A percentile compares a stretch with the other conserved stretches of the same genome.
phyloP scores from a whole-genome alignment of 768 basidiomycete genomes.

The Termitomyces sp. region DNA sequence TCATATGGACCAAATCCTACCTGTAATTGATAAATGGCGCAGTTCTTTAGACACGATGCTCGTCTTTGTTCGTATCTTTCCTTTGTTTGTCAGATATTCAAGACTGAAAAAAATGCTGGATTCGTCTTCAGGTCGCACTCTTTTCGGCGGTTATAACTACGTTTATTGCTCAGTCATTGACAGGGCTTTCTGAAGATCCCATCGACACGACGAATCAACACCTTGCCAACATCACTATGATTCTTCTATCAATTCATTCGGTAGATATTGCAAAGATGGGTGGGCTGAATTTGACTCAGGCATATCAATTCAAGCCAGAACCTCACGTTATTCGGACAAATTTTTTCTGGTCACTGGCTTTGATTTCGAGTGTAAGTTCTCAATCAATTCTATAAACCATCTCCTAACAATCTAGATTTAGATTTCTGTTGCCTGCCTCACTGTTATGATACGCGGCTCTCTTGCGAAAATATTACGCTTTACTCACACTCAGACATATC shows the following conservation, averaged over 20 bases:
- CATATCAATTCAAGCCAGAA: slow-evolving; percentile 3
- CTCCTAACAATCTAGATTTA: not conserved
- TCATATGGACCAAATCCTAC: slow-evolving; percentile 7
- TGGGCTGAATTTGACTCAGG: not conserved
- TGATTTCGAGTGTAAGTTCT: slow-evolving; percentile 12
- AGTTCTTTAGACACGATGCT: slow-evolving; percentile 11
- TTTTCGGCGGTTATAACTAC: slow-evolving; percentile 15
- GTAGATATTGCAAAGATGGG: not conserved
- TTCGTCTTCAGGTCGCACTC: slow-evolving; percentile 8
- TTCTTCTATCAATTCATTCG: not conserved
- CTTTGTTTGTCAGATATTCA: not conserved
- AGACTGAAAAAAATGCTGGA: not conserved
- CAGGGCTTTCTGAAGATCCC: slow-evolving; percentile 3
- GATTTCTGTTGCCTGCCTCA: slow-evolving; percentile 13
- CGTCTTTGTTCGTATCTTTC: slow-evolving; percentile 6
- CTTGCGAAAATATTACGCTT: slow-evolving; percentile 1
- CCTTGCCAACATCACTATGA: slow-evolving; percentile 12
- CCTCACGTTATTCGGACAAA: slow-evolving; percentile 9
- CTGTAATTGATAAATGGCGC: slow-evolving; percentile 11
- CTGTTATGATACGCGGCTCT: slow-evolving; percentile 8
- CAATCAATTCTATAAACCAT: not conserved
- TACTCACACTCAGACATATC: not conserved
- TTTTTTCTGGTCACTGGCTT: slow-evolving; percentile 12
- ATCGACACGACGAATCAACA: slow-evolving; percentile 10
- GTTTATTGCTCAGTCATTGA: slow-evolving; percentile 11